These are phyloP conservation scores for Solanum verrucosum DNA, from an alignment of 257 asterid genomes.

Conservation along the genomic window DNA sequence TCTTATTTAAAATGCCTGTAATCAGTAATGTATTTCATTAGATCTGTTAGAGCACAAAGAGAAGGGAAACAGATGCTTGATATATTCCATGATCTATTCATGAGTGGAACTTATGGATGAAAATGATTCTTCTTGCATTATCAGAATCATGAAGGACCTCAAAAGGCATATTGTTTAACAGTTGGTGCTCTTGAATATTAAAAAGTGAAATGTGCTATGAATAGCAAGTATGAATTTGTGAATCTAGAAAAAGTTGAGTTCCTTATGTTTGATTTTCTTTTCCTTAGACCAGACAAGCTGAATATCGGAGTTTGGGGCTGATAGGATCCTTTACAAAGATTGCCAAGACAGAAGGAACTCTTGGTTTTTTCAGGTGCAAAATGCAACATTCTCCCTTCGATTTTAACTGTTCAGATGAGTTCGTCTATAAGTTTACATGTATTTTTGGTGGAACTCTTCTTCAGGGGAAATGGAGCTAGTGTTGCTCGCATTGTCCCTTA, in stretches of 20 bases:
- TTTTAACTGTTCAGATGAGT: neutral
- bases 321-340: conserved; percentile 72
- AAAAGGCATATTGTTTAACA: neutral
- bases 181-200: too few species aligned
- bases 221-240: neutral
- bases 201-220: too few species aligned
- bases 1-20: neutral
- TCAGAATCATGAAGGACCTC: neutral
- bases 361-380: conserved; percentile 70
- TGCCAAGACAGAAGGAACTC: conserved; percentile 76
- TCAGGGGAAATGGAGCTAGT: conserved; percentile 97
- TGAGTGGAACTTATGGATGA: neutral
- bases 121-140: neutral
- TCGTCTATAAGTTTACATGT: neutral
- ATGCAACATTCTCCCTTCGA: neutral
- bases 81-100: neutral
- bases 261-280: neutral
- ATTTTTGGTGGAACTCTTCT: neutral
- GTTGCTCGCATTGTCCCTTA: conserved; percentile 93
- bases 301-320: conserved; percentile 71
- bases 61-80: neutral
- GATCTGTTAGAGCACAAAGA: neutral
- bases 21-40: neutral
- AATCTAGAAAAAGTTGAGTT: neutral
- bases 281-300: conserved; percentile 71